These are phyloP conservation scores for Haplosporangium sp. DNA, from an alignment of 371 early-diverging fungal genomes.

Conservation along the genomic window DNA sequence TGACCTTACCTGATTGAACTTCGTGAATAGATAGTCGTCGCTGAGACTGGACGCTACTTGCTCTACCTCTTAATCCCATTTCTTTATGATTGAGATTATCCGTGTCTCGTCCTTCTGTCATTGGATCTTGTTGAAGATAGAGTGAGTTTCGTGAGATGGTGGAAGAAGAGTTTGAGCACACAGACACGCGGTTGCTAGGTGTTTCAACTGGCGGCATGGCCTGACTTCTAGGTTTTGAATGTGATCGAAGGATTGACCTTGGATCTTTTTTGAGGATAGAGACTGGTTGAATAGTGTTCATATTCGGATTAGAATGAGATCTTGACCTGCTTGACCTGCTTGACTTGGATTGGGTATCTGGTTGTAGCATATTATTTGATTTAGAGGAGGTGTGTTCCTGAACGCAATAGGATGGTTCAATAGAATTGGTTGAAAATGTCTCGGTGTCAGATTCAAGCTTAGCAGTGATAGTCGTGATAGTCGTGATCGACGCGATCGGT, in stretches of 20 bases:
- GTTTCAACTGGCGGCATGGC: background rate
- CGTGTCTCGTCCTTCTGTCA: constrained; percentile 6
- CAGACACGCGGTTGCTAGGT: constrained; percentile 4
- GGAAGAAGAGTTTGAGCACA: constrained; percentile 18
- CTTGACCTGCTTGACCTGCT: constrained; percentile 15
- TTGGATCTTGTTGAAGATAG: constrained; percentile 37
- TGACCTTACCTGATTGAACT: constrained; percentile 2
- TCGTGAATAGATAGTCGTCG: constrained; percentile 13
- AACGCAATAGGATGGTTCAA: background rate
- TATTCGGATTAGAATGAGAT: constrained; percentile 20
- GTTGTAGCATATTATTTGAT: background rate
- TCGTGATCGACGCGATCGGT: too few species aligned
- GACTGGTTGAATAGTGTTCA: constrained; percentile 9
- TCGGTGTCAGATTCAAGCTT: background rate
- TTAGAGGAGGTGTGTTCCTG: constrained; percentile 7
- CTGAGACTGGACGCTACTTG: constrained; percentile 6
- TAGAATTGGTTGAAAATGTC: background rate
- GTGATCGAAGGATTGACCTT: constrained; percentile 34
- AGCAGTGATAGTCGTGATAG: background rate
- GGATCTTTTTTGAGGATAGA: constrained; percentile 37
- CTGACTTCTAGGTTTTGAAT: constrained; percentile 24
- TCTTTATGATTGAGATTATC: background rate
- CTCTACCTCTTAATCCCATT: background rate
- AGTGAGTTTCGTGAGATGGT: constrained; percentile 10
- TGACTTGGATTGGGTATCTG: constrained; percentile 12